These are phyloP conservation scores for Rhynchosporium graminicola DNA, from an alignment of 2,329 filamentous ascomycete genomes.

Conservation along the genomic window DNA sequence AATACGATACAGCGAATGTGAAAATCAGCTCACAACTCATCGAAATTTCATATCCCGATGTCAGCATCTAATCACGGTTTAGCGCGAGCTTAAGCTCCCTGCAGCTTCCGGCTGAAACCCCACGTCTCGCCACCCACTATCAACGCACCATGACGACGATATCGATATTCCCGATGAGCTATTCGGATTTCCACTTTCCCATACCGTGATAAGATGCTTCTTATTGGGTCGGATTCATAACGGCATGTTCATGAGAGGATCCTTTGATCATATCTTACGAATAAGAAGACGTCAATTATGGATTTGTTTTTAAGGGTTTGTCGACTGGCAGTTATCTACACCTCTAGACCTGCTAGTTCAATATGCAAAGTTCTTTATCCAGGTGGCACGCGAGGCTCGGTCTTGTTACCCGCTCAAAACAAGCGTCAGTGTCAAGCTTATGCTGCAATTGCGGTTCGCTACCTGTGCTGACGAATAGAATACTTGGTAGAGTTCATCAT, in stretches of 20 bases:
- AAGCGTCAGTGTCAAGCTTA: neutral
- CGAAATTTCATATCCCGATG: neutral
- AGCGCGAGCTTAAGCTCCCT: neutral
- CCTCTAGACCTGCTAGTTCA: neutral
- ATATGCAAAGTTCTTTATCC: neutral
- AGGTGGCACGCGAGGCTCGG: neutral
- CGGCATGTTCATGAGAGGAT: neutral
- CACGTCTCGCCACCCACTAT: neutral
- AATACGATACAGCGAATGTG: no score
- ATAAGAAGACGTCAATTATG: neutral
- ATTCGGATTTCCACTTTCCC: slow-evolving; percentile 1
- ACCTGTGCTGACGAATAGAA: slow-evolving; percentile 8
- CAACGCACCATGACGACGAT: slow-evolving; percentile 12
- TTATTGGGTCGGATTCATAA: neutral
- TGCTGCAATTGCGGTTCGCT: neutral
- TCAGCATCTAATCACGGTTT: neutral
- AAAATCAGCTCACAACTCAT: no score
- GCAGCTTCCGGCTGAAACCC: neutral
- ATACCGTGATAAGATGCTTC: neutral
- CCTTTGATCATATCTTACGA: neutral
- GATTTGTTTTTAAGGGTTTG: neutral
- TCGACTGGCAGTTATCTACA: neutral
- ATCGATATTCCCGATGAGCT: neutral
- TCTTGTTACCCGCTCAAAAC: neutral
- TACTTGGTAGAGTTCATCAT: slow-evolving; percentile 3